Evolutionary conservation across 495 filamentous ascomycete genomes (phyloP).

Genomic region (Aspergillus leporis): DNA sequence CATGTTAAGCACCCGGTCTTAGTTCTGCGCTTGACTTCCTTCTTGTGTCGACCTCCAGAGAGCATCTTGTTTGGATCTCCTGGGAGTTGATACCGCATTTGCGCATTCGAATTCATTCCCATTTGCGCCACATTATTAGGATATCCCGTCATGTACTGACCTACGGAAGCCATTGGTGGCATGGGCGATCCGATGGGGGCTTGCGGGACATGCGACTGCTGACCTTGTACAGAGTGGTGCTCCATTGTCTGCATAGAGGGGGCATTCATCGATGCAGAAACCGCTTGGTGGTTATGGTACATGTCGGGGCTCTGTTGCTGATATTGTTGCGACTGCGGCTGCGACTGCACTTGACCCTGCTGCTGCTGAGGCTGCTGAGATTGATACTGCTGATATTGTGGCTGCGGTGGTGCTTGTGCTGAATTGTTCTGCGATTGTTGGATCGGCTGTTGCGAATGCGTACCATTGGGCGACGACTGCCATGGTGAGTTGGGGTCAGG

Average conservation of each 20-base stretch:
- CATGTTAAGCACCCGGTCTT: conserved; percentile 98
- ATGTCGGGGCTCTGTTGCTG: conserved; percentile 36
- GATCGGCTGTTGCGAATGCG: conserved; percentile 23
- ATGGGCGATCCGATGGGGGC: conserved; percentile 48
- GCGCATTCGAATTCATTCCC: conserved; percentile 37
- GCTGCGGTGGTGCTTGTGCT: conserved; percentile 9
- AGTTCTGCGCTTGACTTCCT: conserved; percentile 97
- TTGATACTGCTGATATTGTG: conserved; percentile 19
- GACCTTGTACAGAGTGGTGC: conserved; percentile 31
- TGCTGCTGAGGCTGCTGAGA: conserved; percentile 20
- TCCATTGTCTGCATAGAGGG: conserved; percentile 25
- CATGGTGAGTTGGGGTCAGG: conserved; percentile 18
- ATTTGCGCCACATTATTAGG: conserved; percentile 36
- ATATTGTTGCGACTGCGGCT: conserved; percentile 34
- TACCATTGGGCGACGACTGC: conserved; percentile 34
- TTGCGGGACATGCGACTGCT: conserved; percentile 41
- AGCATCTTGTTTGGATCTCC: conserved; percentile 61
- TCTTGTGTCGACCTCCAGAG: conserved; percentile 85
- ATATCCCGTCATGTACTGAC: conserved; percentile 49
- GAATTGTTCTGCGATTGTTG: conserved; percentile 9
- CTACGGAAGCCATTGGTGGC: conserved; percentile 46
- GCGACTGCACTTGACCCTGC: conserved; percentile 24
- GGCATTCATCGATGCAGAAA: conserved; percentile 27
- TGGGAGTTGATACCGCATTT: conserved; percentile 45
- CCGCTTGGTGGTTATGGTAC: conserved; percentile 36